A percentile compares a stretch with the other conserved stretches of the same genome.
phyloP scores from a whole-genome alignment of 2,329 filamentous ascomycete species.

The Remersonia thermophila region DNA sequence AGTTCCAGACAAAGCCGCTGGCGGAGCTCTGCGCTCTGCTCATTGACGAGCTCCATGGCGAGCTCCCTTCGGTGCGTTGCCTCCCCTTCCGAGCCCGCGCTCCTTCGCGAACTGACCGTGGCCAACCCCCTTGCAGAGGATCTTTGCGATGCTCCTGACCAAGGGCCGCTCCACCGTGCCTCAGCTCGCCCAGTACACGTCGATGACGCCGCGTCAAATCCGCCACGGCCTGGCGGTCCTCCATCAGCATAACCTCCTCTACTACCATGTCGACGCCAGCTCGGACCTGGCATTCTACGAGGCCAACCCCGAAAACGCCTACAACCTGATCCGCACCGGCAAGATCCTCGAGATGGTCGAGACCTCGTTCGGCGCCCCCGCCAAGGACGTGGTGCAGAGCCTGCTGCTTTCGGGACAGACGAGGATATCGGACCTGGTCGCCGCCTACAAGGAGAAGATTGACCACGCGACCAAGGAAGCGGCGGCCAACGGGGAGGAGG shows the following conservation, averaged over 20 bases:
- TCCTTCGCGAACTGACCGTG: constrained; percentile 1
- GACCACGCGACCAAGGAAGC: constrained; percentile 15
- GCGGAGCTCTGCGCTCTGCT: constrained; percentile 84
- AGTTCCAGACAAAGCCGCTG: constrained; percentile 52
- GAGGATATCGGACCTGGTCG: constrained; percentile 55
- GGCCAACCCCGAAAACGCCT: constrained; percentile 67
- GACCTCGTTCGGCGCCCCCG: constrained; percentile 59
- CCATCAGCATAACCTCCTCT: constrained; percentile 77
- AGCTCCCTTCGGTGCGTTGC: constrained; percentile 70
- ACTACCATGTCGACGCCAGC: constrained; percentile 53
- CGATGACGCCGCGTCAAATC: constrained; percentile 61
- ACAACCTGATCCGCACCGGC: constrained; percentile 68
- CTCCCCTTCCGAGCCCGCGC: constrained; percentile 10
- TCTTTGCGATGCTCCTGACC: constrained; percentile 66
- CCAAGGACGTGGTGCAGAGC: constrained; percentile 61
- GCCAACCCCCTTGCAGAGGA: constrained; percentile 50
- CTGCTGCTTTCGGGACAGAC: constrained; percentile 69
- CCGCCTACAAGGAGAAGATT: constrained; percentile 39
- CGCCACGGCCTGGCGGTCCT: constrained; percentile 73
- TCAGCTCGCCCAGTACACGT: constrained; percentile 59
- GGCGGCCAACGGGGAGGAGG: constrained; percentile 13
- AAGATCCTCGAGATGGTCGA: constrained; percentile 70
- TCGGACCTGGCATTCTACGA: constrained; percentile 64
- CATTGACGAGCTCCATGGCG: constrained; percentile 79
- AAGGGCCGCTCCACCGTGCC: constrained; percentile 64